Percentiles rank a stretch among this genome's conserved stretches.
Conservation (phyloP, 306 rosid genomes). For the Inga laurina region DNA sequence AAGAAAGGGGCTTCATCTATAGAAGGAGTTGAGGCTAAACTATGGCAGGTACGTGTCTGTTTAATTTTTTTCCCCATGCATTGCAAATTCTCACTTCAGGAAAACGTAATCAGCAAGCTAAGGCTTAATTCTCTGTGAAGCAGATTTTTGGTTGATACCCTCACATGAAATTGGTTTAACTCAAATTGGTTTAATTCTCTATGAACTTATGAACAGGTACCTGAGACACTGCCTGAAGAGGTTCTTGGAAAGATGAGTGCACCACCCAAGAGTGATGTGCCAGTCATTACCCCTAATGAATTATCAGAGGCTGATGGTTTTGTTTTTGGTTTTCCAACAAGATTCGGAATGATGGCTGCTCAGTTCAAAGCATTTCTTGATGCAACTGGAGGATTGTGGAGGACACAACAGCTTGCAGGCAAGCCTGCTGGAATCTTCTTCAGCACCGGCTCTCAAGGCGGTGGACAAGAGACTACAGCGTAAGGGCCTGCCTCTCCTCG, state of each 20-base stretch:
- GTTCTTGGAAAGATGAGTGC: constrained; percentile 95
- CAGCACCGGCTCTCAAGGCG: constrained; percentile 98
- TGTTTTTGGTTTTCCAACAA: constrained; percentile 89
- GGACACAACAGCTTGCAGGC: constrained; percentile 88
- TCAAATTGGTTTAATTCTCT: constrained; percentile 9
- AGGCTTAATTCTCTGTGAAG: background rate
- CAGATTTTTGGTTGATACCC: background rate
- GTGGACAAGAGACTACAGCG: constrained; percentile 99
- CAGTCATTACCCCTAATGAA: constrained; percentile 69
- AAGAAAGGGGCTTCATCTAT: constrained; percentile 87
- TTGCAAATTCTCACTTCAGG: constrained; percentile 16
- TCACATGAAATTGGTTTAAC: background rate
- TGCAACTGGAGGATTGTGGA: constrained; percentile 91
- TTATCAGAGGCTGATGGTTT: constrained; percentile 90
- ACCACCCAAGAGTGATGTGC: constrained; percentile 85
- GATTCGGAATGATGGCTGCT: constrained; percentile 99
- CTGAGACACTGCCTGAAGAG: constrained; percentile 75
- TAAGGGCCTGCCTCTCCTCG: constrained; percentile 42
- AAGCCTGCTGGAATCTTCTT: constrained; percentile 92
- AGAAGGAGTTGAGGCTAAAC: constrained; percentile 86
- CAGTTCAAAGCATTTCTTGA: constrained; percentile 92
- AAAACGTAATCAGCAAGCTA: background rate
- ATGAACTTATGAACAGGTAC: constrained; percentile 58
- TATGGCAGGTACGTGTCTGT: constrained; percentile 76
- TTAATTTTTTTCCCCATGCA: constrained; percentile 15